Evolutionary conservation across 139 green algal species (phyloP).

Genomic region (Tetraselmis chui): DNA sequence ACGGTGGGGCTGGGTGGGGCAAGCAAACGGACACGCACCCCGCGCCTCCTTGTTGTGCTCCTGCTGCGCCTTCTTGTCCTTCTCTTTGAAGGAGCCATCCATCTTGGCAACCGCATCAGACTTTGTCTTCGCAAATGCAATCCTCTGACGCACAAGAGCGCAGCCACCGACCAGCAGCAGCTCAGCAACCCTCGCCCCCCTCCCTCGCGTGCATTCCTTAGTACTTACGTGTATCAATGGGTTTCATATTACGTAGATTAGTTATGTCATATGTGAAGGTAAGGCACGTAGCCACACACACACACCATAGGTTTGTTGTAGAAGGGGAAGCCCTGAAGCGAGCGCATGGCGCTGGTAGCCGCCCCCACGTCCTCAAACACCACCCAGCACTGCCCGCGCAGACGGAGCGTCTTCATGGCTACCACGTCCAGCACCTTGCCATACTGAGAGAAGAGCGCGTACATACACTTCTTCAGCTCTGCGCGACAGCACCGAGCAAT

Average conservation of each 20-base stretch:
- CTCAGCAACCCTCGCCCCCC: too few relatives aligned
- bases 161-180: too few relatives aligned
- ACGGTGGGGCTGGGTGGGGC: too few relatives aligned
- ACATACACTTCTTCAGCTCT: constrained; percentile 92
- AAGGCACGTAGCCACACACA: too few relatives aligned
- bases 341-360: constrained; percentile 73
- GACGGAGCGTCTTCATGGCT: constrained; percentile 68
- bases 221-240: too few relatives aligned
- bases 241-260: too few relatives aligned
- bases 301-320: constrained; percentile 92
- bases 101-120: constrained; percentile 81
- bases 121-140: constrained; percentile 84
- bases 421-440: constrained; percentile 92
- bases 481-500: constrained; percentile 20
- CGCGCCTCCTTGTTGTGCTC: constrained; percentile 15
- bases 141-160: too few relatives aligned
- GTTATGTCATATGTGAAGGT: too few relatives aligned
- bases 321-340: constrained; percentile 96
- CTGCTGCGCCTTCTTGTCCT: constrained; percentile 51
- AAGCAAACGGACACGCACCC: constrained; percentile 1
- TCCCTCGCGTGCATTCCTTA: too few relatives aligned
- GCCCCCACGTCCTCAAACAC: constrained; percentile 80
- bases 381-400: constrained; percentile 93
- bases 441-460: constrained; percentile 93
- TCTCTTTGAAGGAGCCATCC: constrained; percentile 66